Percentiles rank a stretch among this genome's conserved stretches.
Evolutionary conservation across 768 basidiomycete genomes (phyloP).

Genomic region (Krasilnikovozyma curviuscula): DNA sequence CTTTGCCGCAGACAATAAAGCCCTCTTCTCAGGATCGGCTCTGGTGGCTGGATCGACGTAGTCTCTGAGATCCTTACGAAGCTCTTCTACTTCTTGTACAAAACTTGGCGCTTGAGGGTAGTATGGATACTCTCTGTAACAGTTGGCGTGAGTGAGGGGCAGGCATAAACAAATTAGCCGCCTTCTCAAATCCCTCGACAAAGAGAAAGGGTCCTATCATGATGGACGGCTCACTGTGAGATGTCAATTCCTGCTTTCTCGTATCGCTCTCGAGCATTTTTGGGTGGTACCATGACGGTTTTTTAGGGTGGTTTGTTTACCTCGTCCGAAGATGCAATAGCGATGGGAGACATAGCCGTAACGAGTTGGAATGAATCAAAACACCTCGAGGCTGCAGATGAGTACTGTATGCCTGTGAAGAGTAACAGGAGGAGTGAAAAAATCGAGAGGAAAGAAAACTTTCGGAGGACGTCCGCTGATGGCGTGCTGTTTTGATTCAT

Average conservation of each 20-base stretch:
- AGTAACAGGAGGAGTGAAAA: too few species aligned
- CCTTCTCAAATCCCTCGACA: not conserved
- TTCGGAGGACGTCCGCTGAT: too few species aligned
- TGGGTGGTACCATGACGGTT: conserved; percentile 15
- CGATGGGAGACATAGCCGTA: conserved; percentile 18
- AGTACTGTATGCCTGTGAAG: too few species aligned
- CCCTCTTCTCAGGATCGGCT: conserved; percentile 52
- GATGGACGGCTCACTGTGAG: conserved; percentile 7
- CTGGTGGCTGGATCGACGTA: conserved; percentile 49
- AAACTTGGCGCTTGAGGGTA: conserved; percentile 18
- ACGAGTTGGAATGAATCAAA: too few species aligned
- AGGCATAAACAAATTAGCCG: not conserved
- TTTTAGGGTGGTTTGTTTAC: not conserved
- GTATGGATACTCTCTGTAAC: conserved; percentile 20
- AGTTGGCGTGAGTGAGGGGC: too few species aligned
- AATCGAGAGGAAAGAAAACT: too few species aligned
- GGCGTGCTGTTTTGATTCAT: too few species aligned
- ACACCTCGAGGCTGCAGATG: too few species aligned
- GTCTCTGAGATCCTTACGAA: conserved; percentile 16
- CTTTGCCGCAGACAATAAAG: conserved; percentile 43
- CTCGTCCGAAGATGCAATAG: conserved; percentile 11
- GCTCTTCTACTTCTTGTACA: conserved; percentile 18
- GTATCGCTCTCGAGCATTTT: conserved; percentile 17
- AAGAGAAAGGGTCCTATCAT: too few species aligned
- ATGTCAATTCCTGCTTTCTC: conserved; percentile 20